These are phyloP conservation scores for Salix dunnii DNA, from an alignment of 345 rosid species.

Conservation along the genomic window DNA sequence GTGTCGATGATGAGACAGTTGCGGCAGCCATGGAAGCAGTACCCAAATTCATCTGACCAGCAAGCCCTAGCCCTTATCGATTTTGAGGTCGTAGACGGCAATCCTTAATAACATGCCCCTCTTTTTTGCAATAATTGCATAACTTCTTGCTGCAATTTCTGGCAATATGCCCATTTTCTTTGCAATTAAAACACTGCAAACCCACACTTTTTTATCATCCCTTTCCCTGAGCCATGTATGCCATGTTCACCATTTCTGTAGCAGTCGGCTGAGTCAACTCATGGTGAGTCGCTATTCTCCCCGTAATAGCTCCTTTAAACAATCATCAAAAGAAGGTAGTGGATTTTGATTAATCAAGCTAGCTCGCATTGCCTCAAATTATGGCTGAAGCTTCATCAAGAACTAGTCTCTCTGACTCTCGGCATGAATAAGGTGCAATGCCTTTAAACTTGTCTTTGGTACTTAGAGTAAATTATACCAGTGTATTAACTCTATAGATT, in stretches of 20 bases:
- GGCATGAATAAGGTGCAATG: background rate
- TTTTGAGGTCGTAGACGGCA: background rate
- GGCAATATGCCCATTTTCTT: background rate
- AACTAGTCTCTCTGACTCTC: background rate
- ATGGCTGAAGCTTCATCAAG: background rate
- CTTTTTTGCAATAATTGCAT: background rate
- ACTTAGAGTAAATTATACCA: too few species aligned
- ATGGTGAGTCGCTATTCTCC: background rate
- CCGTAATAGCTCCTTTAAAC: background rate
- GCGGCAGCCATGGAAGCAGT: background rate
- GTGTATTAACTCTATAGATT: background rate
- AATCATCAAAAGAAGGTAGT: background rate
- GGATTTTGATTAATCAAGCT: background rate
- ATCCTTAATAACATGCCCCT: background rate
- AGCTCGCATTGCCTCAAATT: background rate
- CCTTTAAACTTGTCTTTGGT: background rate
- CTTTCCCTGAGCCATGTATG: background rate
- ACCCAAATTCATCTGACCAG: background rate
- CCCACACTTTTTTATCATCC: background rate
- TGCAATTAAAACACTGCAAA: background rate
- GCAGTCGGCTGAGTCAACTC: background rate
- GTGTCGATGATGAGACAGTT: background rate
- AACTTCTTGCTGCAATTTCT: background rate
- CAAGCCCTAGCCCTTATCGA: background rate
- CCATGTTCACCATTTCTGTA: background rate